Evolutionary conservation across 2,329 filamentous ascomycete species (phyloP), one percentile per base, ranked within the genome.

Genomic region (Aspergillus versicolor): DNA sequence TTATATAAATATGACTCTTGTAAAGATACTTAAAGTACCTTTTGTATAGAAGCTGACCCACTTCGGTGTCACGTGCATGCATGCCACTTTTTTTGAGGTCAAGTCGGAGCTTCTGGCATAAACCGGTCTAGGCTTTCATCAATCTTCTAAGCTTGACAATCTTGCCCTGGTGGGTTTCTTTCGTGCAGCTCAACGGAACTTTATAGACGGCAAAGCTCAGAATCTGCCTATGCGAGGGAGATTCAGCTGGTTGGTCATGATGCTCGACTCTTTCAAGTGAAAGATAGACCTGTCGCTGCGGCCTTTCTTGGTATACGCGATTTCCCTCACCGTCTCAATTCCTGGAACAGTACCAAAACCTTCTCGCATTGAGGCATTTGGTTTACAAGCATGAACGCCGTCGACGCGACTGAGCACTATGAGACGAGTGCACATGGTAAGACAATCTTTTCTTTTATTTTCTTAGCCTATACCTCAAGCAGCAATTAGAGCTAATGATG

Each of bases 351-450:
- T 22, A 51, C 27, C 27, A 30, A 30, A 30, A 30, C 7, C 19
- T 12, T 37, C 19, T 13, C 9, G 13, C n/a, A 12, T 21, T 5
- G n/a, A 12, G 7, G 22, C 21, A n/a, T 27, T 2, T 30, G 13
- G 42, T 7, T 44, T 34, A 12, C 43, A 34, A 61, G 59, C 56
- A 89, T 89, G 86, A 86, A 89, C 72, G 81, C 80, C 53, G 83
- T 88, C 65, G 86, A 89, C 73, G 85, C 81, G 47, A 81, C 81
- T 60, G 79, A 82, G 68, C 81, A 82, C 67, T 82, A 82, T 68
- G 78, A 80, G 59, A 73, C 73, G 42, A 73, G 73, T 58, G 70
- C 75, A 38, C 74, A 77, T 63, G 79, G 81, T 81, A 55, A 53
- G 56, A 61, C 3, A 46, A 46, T 15, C 52, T 42, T 30, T 30